Evolutionary conservation across 2,329 filamentous ascomycete species (phyloP), one percentile per base, ranked within the genome.

Genomic region (Rutstroemia sp.): DNA sequence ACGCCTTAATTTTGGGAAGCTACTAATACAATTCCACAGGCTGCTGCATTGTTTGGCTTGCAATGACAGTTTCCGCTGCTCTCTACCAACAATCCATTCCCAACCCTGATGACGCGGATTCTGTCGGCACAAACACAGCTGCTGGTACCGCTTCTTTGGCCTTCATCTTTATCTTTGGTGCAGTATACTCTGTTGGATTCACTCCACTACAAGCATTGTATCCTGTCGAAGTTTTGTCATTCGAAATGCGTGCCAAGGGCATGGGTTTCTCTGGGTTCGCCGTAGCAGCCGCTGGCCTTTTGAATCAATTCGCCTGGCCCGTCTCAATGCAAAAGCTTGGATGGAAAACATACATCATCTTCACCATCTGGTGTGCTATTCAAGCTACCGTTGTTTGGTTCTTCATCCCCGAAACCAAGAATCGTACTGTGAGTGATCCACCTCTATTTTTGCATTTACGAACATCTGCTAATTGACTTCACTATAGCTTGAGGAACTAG

Each of bases 311-410:
- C 56, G 74, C 70, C 52, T 74, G 73, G 44, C 75, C 75, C 0
- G 74, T 79, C 1, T 72, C 76, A 2, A 69, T 81, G 41, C 69
- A 74, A 25, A 71, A 74, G 50, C 80, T 82, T 49, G 73, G 71
- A 0, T 82, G 77, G 78, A 74, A 75, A 59, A 78, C 77, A 0
- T 81, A 81, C 62, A 79, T 82, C 53, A 68, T 78, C 30, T 79
- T 80, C 62, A 74, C 70, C 14, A 52, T 71, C 42, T 77, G 75
- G 74, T 73, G 72, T 59, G 68, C 70, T 4, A 62, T 75, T 53
- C 73, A 76, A 62, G 62, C 72, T 4, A 18, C 59, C 10, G 64
- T 75, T 3, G 73, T 79, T 1, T 81, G 74, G 65, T 74, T 80
- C 58, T 69, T 79, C 6, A 74, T 77, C 16, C 75, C 76, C 0